Evolutionary conservation across 495 filamentous ascomycete genomes (phyloP).

Genomic region (Aspergillus panamensis): DNA sequence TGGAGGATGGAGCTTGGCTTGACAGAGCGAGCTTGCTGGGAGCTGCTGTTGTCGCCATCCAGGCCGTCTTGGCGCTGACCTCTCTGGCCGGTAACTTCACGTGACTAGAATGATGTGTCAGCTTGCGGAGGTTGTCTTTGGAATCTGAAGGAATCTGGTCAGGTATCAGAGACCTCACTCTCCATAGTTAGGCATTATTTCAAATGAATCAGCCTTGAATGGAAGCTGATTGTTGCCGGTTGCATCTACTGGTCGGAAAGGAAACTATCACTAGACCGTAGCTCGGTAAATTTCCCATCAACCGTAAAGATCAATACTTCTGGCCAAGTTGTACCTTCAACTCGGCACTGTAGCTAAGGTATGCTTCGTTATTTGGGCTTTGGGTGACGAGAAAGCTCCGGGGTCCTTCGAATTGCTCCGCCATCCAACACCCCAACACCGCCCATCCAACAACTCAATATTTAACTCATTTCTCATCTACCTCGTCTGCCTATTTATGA

Average conservation of each 20-base stretch:
- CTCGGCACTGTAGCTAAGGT: too few relatives aligned
- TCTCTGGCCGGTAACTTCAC: constrained; percentile 1
- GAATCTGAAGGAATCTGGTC: too few relatives aligned
- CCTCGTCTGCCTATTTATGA: background rate
- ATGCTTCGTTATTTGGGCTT: background rate
- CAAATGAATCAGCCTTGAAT: too few relatives aligned
- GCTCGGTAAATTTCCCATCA: too few relatives aligned
- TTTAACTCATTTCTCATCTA: background rate
- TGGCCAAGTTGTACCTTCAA: too few relatives aligned
- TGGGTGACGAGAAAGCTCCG: background rate
- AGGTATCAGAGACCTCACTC: too few relatives aligned
- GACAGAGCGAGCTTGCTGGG: constrained; percentile 16
- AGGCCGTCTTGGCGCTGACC: constrained; percentile 19
- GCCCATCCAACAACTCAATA: background rate
- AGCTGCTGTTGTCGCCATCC: constrained; percentile 26
- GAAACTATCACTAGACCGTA: too few relatives aligned
- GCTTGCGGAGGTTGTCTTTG: too few relatives aligned
- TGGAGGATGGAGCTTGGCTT: constrained; percentile 6
- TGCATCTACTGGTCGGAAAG: too few relatives aligned
- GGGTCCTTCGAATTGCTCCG: background rate
- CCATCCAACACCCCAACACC: background rate
- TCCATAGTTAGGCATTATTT: too few relatives aligned
- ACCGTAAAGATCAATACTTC: too few relatives aligned
- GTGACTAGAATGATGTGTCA: background rate
- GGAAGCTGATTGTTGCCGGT: too few relatives aligned